Evolutionary conservation across 495 filamentous ascomycete genomes (phyloP).

Genomic region (Chlorociboria aeruginascens): DNA sequence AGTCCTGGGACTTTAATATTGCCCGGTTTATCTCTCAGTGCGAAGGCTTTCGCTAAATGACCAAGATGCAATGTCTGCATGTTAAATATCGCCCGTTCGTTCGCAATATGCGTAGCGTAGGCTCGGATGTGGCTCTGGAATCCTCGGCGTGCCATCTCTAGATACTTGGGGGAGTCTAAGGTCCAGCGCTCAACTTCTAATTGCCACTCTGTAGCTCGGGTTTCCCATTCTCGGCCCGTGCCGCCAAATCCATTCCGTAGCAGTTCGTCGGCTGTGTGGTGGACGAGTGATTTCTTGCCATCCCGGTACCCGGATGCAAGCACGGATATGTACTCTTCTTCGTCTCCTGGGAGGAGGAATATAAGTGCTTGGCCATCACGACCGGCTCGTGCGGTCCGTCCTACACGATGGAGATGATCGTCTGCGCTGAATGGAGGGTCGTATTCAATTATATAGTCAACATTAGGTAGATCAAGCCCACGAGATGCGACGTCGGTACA

Average conservation of each 20-base stretch:
- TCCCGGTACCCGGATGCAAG: slow-evolving; percentile 29
- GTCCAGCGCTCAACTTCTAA: slow-evolving; percentile 63
- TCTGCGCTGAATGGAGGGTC: slow-evolving; percentile 84
- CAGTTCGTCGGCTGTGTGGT: slow-evolving; percentile 37
- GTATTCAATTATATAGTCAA: slow-evolving; percentile 89
- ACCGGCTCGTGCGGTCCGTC: slow-evolving; percentile 87
- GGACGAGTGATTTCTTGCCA: slow-evolving; percentile 22
- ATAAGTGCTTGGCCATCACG: slow-evolving; percentile 76
- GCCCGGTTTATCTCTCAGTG: slow-evolving; percentile 73
- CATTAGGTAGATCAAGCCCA: slow-evolving; percentile 85
- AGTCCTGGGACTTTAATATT: slow-evolving; percentile 67
- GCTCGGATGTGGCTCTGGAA: slow-evolving; percentile 89
- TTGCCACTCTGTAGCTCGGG: slow-evolving; percentile 65
- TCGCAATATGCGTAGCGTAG: slow-evolving; percentile 83
- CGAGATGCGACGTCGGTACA: slow-evolving; percentile 93
- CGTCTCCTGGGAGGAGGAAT: slow-evolving; percentile 79
- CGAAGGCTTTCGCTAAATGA: slow-evolving; percentile 89
- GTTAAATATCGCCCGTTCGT: slow-evolving; percentile 75
- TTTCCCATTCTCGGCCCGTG: slow-evolving; percentile 46
- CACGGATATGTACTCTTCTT: slow-evolving; percentile 78
- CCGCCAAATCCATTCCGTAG: slow-evolving; percentile 41
- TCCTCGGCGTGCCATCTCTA: slow-evolving; percentile 65
- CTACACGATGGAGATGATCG: slow-evolving; percentile 89
- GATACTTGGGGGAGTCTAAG: slow-evolving; percentile 42
- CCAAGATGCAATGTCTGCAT: slow-evolving; percentile 82